phyloP scores from a whole-genome alignment of 306 rosid genomes.

The cucumber (Cucumis sativus) region DNA sequence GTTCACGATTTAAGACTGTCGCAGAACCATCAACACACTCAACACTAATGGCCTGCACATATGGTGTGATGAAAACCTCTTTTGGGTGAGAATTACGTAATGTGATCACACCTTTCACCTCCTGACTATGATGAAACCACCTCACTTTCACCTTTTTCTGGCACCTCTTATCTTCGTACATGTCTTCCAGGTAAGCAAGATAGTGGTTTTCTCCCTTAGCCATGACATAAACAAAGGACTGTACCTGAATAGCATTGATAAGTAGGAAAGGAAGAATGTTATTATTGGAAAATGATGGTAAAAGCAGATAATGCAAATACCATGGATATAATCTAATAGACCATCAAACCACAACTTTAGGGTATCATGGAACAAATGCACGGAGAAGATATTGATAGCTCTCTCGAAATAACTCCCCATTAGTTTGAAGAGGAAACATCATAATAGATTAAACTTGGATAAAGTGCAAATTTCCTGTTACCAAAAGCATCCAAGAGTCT shows the following conservation, averaged over 20 bases:
- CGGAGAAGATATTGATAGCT: background rate
- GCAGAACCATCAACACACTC: slow-evolving; percentile 97
- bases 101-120: slow-evolving; percentile 65
- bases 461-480: background rate
- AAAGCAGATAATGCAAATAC: background rate
- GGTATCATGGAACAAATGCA: background rate
- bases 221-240: slow-evolving; percentile 91
- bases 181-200: slow-evolving; percentile 87
- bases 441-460: background rate
- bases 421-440: background rate
- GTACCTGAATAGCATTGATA: slow-evolving; percentile 46
- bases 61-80: slow-evolving; percentile 86
- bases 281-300: background rate
- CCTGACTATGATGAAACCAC: slow-evolving; percentile 96
- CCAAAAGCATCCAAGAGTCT: background rate
- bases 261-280: slow-evolving; percentile 11
- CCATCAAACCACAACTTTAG: background rate
- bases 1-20: slow-evolving; percentile 69
- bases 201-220: slow-evolving; percentile 87
- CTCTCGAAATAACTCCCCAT: background rate
- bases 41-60: slow-evolving; percentile 88
- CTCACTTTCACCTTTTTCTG: slow-evolving; percentile 90
- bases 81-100: slow-evolving; percentile 78
- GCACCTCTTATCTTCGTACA: slow-evolving; percentile 95
- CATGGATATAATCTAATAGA: background rate